Percentiles rank a stretch among this genome's conserved stretches.
phyloP scores from a whole-genome alignment of 225 moss, liverwort and hornwort genomes.

The Antitrichia curtipendula region DNA sequence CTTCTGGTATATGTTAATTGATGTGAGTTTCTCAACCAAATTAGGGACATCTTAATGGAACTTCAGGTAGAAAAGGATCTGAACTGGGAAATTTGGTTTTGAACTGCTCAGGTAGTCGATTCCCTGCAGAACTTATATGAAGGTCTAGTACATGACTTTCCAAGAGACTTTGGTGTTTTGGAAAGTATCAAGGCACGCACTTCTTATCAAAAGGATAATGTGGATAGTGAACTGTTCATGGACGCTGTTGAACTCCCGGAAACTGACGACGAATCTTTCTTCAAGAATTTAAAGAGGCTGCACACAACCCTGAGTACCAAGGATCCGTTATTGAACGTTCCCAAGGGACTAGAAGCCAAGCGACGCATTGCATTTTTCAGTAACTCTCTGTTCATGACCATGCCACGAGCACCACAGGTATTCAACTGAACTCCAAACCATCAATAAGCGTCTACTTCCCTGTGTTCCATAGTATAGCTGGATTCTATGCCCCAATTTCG shows the following conservation, averaged over 20 bases:
- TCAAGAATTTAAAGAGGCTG: slow-evolving; percentile 67
- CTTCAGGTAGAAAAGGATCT: background rate
- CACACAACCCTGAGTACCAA: slow-evolving; percentile 63
- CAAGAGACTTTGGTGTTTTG: slow-evolving; percentile 33
- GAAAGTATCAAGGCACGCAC: slow-evolving; percentile 35
- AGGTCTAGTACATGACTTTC: slow-evolving; percentile 63
- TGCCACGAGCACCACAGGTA: slow-evolving; percentile 94
- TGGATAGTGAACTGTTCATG: slow-evolving; percentile 51
- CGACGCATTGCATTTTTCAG: slow-evolving; percentile 79
- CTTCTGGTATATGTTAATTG: background rate
- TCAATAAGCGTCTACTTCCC: background rate
- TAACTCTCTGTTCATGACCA: slow-evolving; percentile 96
- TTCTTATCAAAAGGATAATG: slow-evolving; percentile 5
- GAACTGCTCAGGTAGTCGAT: slow-evolving; percentile 61
- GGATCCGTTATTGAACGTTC: slow-evolving; percentile 66
- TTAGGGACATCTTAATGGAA: background rate
- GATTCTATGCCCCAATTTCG: background rate
- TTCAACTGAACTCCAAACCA: background rate
- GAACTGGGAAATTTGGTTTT: background rate
- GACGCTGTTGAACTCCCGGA: slow-evolving; percentile 77
- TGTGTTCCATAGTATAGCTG: background rate
- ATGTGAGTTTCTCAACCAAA: background rate
- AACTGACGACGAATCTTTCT: slow-evolving; percentile 49
- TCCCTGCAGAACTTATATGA: slow-evolving; percentile 77
- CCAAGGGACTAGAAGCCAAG: slow-evolving; percentile 65